Evolutionary conservation across 2,329 filamentous ascomycete genomes (phyloP), one percentile per base, ranked within the genome.

Genomic region (Colletotrichum eleusines): DNA sequence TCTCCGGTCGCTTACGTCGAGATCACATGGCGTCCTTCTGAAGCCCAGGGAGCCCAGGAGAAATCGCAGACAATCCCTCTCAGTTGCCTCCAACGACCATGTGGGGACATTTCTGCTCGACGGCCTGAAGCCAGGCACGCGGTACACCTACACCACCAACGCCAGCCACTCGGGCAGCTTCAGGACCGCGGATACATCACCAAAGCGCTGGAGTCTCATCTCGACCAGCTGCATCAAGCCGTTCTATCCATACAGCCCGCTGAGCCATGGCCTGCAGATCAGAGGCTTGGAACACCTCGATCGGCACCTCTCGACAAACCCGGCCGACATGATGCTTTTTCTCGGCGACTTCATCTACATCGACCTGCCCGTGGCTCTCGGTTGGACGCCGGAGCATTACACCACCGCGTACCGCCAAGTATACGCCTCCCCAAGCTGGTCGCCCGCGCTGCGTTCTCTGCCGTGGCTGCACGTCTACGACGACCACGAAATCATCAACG

Each of bases 391-490:
- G 4, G 51, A 63, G 26, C 69, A 75, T 60, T 76, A 76, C 61
- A 61, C 55, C n/a, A 64, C 26, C 23, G 67, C 71, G 74, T 92
- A 92, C 75, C 85, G 90, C 42, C 89, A 90, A 72, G 86, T 91
- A 26, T 92, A 93, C 75, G 86, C 89, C 0, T 91, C 89, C 0
- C 90, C 90, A 0, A 90, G 90, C 58, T 93, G 90, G 90, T 70
- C 74, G 6, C 28, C 68, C 1, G 64, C 68, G 7, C 62, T 75
- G 14, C 76, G 82, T 20, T 79, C 85, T 14, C 80, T 92, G 0
- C 90, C 90, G 5, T 92, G 90, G 90, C 86, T 92, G 12, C 90
- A 93, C 76, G 90, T 90, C 8, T 86, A 91, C 26, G 90, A 93
- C 74, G 90, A 93, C 76, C 90, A 93, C 73, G 90, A 92, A 76